Conservation (phyloP, 1,139 yeast genomes). For the Yamadazyma aaseri region DNA sequence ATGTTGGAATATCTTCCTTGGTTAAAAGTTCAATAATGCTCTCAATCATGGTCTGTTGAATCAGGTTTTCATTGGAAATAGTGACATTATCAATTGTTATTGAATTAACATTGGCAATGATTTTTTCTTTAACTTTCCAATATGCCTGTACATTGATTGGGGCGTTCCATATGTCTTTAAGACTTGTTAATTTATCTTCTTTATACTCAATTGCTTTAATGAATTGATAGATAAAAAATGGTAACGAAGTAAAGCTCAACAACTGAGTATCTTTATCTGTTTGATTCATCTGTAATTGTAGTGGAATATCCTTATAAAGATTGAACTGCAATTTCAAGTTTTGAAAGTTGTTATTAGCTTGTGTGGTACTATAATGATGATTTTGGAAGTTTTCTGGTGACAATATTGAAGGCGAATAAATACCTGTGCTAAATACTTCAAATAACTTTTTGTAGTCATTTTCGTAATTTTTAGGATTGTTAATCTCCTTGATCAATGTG, state of each 20-base stretch:
- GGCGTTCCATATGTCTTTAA: slow-evolving; percentile 25
- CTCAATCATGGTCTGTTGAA: slow-evolving; percentile 25
- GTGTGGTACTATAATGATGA: slow-evolving; percentile 26
- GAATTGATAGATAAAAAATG: slow-evolving; percentile 29
- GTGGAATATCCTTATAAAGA: slow-evolving; percentile 41
- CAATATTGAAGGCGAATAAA: slow-evolving; percentile 37
- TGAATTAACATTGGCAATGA: slow-evolving; percentile 25
- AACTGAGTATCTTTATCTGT: slow-evolving; percentile 17
- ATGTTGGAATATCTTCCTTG: slow-evolving; percentile 11
- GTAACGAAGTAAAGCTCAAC: slow-evolving; percentile 33
- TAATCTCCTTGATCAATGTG: slow-evolving; percentile 23
- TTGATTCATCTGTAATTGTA: slow-evolving; percentile 28
- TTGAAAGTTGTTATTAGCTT: slow-evolving; percentile 36
- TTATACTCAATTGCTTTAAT: slow-evolving; percentile 23
- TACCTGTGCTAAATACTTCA: slow-evolving; percentile 35
- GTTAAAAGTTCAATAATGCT: slow-evolving; percentile 19
- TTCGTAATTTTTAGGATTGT: slow-evolving; percentile 26
- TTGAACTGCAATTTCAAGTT: slow-evolving; percentile 40
- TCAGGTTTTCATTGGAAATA: slow-evolving; percentile 19
- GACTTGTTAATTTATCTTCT: slow-evolving; percentile 6
- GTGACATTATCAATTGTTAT: slow-evolving; percentile 18
- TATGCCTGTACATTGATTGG: slow-evolving; percentile 34
- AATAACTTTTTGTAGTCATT: slow-evolving; percentile 29
- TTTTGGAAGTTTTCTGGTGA: slow-evolving; percentile 26
- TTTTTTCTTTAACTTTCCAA: slow-evolving; percentile 36